Percentiles rank a stretch among this genome's conserved stretches.
phyloP scores from a whole-genome alignment of 2,329 filamentous ascomycete species.

The Colletotrichum australisinense region DNA sequence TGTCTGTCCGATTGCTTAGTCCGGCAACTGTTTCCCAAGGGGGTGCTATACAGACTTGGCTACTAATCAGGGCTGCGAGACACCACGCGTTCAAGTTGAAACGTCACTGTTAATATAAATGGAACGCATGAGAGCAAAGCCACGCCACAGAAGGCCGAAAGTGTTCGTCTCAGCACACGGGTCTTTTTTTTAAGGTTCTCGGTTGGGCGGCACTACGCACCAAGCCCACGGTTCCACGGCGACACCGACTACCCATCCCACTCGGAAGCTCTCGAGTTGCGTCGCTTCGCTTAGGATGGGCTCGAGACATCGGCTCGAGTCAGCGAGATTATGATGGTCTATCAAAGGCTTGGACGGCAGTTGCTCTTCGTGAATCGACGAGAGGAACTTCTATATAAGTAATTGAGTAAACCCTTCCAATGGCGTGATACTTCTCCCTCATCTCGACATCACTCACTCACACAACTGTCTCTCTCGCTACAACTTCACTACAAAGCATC shows the following conservation, averaged over 20 bases:
- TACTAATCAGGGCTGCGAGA: not conserved
- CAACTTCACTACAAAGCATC: not conserved
- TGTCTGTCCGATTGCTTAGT: not conserved
- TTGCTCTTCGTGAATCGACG: too few species aligned
- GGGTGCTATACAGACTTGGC: not conserved
- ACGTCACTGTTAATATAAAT: constrained; percentile 2
- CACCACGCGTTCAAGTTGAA: not conserved
- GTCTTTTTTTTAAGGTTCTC: constrained; percentile 11
- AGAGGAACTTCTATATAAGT: not conserved
- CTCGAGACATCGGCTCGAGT: constrained; percentile 3
- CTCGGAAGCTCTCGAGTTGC: not conserved
- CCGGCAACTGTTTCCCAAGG: not conserved
- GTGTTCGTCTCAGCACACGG: not conserved
- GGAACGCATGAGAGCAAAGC: constrained; percentile 8
- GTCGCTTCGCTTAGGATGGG: not conserved
- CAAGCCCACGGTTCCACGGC: not conserved
- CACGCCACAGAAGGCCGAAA: not conserved
- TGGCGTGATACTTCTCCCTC: not conserved
- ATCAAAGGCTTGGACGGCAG: not conserved
- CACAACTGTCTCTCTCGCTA: not conserved
- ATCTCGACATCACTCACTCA: not conserved
- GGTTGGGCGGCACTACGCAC: not conserved
- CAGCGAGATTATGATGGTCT: constrained; percentile 3
- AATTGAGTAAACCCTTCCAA: not conserved
- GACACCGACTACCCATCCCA: not conserved